A percentile compares a stretch with the other conserved stretches of the same genome.
Conservation (phyloP, 257 asterid genomes). For the Nicotiana paniculata region DNA sequence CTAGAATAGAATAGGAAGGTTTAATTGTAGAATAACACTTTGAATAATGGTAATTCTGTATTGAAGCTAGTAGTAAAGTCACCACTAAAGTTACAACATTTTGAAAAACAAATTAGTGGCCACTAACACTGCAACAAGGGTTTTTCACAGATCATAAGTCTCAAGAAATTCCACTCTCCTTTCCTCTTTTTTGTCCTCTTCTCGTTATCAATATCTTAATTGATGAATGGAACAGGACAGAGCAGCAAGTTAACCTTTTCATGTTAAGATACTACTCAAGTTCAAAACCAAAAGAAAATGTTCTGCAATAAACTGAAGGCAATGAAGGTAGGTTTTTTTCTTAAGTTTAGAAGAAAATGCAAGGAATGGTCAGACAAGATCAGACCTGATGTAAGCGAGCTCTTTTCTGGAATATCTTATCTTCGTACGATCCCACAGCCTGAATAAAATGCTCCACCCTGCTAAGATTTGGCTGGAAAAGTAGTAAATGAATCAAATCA, state of each 20-base stretch:
- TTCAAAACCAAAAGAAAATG: background rate
- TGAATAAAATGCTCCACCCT: constrained; percentile 87
- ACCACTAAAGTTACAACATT: background rate
- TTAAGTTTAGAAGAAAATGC: background rate
- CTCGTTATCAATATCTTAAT: background rate
- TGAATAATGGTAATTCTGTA: background rate
- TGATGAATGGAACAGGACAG: background rate
- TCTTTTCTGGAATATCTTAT: constrained; percentile 83
- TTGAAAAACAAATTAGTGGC: background rate
- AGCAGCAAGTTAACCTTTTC: background rate
- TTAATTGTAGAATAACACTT: background rate
- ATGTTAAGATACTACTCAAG: background rate
- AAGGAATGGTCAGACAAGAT: background rate
- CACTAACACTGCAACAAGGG: background rate
- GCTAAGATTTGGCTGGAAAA: constrained; percentile 68
- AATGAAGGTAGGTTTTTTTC: background rate
- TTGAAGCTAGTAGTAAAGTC: background rate
- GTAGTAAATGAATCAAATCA: background rate
- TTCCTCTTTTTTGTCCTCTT: background rate
- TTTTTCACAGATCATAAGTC: background rate
- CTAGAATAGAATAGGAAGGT: background rate
- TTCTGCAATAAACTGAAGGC: background rate
- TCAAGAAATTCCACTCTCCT: background rate
- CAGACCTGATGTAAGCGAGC: constrained; percentile 84
- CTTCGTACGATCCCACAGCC: constrained; percentile 92